Percentiles rank a stretch among this genome's conserved stretches.
Evolutionary conservation across 73 alveolate species (phyloP).

Genomic region (Halteria grandinella): DNA sequence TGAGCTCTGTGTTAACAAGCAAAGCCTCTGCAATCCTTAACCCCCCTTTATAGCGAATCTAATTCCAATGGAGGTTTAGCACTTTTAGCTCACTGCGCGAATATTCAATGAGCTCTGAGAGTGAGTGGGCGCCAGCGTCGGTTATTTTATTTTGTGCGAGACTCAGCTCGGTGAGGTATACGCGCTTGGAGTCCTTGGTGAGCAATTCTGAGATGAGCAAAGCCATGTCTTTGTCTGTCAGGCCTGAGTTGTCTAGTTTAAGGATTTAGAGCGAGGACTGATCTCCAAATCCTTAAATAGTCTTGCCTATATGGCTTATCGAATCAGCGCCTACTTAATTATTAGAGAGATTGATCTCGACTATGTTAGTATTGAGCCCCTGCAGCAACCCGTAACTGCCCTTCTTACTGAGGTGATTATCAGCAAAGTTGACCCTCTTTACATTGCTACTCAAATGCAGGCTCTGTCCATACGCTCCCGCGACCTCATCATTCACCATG

Average conservation of each 20-base stretch:
- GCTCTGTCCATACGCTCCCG: conserved; percentile 29
- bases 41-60: conserved; percentile 63
- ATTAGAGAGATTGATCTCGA: conserved; percentile 13
- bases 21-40: conserved; percentile 56
- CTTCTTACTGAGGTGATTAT: conserved; percentile 12
- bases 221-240: too few relatives aligned
- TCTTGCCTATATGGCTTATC: neutral
- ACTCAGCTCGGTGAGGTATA: too few relatives aligned
- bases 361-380: conserved; percentile 12
- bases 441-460: neutral
- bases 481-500: conserved; percentile 19
- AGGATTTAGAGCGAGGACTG: neutral
- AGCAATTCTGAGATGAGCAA: too few relatives aligned
- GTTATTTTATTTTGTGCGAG: conserved; percentile 51
- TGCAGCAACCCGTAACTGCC: conserved; percentile 1
- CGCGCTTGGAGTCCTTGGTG: too few relatives aligned
- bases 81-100: conserved; percentile 18
- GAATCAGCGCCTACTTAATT: conserved; percentile 31
- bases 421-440: conserved; percentile 7
- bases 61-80: conserved; percentile 65
- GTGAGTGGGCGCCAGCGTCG: conserved; percentile 54
- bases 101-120: too few relatives aligned
- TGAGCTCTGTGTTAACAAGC: conserved; percentile 24
- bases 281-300: neutral
- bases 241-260: too few relatives aligned